These are phyloP conservation scores for Aspergillus bridgeri DNA, from an alignment of 495 filamentous ascomycete genomes.

Conservation along the genomic window DNA sequence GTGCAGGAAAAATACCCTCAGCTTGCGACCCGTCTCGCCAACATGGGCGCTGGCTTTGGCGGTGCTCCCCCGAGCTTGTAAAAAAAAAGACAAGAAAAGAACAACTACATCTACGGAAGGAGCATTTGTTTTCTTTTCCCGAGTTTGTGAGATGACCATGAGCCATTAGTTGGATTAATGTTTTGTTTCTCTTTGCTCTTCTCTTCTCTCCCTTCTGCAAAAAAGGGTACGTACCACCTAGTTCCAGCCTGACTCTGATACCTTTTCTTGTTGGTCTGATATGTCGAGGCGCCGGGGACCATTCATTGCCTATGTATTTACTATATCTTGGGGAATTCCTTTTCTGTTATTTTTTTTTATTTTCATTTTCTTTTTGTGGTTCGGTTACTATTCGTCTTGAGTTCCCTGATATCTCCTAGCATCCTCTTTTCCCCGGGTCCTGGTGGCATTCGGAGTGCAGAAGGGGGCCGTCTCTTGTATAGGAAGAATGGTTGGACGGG, in stretches of 20 bases:
- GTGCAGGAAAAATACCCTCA: slow-evolving; percentile 99
- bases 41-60: slow-evolving; percentile 58
- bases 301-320: slow-evolving; percentile 39
- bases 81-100: slow-evolving; percentile 10
- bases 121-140: not conserved
- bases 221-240: slow-evolving; percentile 3
- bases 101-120: not conserved
- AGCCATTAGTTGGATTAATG: slow-evolving; percentile 6
- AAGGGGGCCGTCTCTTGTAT: slow-evolving; percentile 16
- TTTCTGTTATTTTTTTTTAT: slow-evolving; percentile 16
- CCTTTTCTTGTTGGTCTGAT: slow-evolving; percentile 21
- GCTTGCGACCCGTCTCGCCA: slow-evolving; percentile 75
- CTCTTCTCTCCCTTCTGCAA: slow-evolving; percentile 5
- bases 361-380: slow-evolving; percentile 1
- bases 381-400: not conserved
- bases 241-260: slow-evolving; percentile 5
- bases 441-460: slow-evolving; percentile 20
- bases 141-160: slow-evolving; percentile 3
- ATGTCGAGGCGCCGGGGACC: slow-evolving; percentile 18
- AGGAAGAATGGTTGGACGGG: slow-evolving; percentile 10
- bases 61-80: slow-evolving; percentile 33
- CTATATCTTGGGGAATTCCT: slow-evolving; percentile 27
- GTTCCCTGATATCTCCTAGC: not conserved
- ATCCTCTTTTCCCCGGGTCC: slow-evolving; percentile 9
- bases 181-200: slow-evolving; percentile 17